Evolutionary conservation across 768 basidiomycete genomes (phyloP).

Genomic region (Mrakia hoshinonis): DNA sequence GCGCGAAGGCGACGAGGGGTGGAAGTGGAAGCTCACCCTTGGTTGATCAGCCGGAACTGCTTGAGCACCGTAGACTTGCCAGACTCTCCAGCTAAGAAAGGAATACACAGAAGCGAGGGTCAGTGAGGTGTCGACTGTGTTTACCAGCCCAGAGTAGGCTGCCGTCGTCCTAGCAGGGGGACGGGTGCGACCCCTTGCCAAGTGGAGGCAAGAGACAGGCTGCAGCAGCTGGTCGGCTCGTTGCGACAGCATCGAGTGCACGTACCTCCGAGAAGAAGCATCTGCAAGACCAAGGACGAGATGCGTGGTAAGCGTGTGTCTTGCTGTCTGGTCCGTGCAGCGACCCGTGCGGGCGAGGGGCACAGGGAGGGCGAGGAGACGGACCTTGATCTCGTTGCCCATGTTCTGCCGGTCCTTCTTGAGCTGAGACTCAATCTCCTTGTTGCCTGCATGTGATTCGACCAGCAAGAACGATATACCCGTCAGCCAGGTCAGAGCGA

Average conservation of each 20-base stretch:
- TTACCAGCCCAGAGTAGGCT: too few species aligned
- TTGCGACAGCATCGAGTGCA: too few species aligned
- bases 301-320: not conserved
- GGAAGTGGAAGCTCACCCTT: not conserved
- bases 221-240: too few species aligned
- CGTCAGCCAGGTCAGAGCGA: not conserved
- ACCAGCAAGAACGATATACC: not conserved
- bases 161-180: too few species aligned
- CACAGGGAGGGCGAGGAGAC: too few species aligned
- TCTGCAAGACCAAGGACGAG: conserved; percentile 43
- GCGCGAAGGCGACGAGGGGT: not conserved
- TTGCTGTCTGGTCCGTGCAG: too few species aligned
- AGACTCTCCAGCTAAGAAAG: not conserved
- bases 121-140: too few species aligned
- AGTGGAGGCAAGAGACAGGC: too few species aligned
- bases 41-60: conserved; percentile 10
- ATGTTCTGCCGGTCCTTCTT: conserved; percentile 2
- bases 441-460: not conserved
- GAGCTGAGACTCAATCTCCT: conserved; percentile 18
- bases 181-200: not conserved
- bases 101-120: not conserved
- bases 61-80: conserved; percentile 12
- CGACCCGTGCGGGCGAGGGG: not conserved
- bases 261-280: conserved; percentile 85
- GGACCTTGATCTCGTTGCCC: conserved; percentile 18